phyloP scores from a whole-genome alignment of 768 basidiomycete genomes.

The Tephrocybe rancida region DNA sequence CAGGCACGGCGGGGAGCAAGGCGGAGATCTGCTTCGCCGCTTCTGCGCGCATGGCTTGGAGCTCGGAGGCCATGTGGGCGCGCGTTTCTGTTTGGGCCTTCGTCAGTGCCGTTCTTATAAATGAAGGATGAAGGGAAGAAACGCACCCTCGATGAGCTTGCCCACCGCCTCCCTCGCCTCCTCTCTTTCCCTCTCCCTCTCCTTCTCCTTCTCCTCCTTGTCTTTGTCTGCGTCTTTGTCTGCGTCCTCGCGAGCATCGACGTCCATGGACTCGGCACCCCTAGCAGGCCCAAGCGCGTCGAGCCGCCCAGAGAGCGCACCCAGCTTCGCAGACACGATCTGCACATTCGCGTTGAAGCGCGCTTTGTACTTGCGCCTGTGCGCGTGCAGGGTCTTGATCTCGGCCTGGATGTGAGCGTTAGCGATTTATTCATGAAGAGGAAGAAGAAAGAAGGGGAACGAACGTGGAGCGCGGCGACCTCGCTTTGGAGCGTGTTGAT shows the following conservation, averaged over 20 bases:
- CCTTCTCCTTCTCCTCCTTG: neutral
- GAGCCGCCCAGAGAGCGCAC: slow-evolving; percentile 41
- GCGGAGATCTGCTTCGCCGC: no score
- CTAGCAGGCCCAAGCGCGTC: slow-evolving; percentile 26
- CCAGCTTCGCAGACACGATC: slow-evolving; percentile 39
- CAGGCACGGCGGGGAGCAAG: no score
- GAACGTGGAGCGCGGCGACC: slow-evolving; percentile 22
- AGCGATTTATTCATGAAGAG: neutral
- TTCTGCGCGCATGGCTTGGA: slow-evolving; percentile 43
- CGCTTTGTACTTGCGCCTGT: slow-evolving; percentile 41
- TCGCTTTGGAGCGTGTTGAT: slow-evolving; percentile 10
- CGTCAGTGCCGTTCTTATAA: no score
- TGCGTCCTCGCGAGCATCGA: slow-evolving; percentile 37
- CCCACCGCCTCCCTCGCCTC: neutral
- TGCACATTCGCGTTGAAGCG: slow-evolving; percentile 44
- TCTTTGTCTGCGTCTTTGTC: slow-evolving; percentile 25
- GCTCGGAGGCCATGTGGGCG: slow-evolving; percentile 48
- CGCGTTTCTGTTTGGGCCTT: no score
- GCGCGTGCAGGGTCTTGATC: slow-evolving; percentile 37
- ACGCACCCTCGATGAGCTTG: neutral
- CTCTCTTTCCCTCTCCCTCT: neutral
- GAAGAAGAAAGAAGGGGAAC: neutral
- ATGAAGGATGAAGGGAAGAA: slow-evolving; percentile 28
- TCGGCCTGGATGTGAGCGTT: slow-evolving; percentile 29
- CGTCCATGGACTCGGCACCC: slow-evolving; percentile 33